Percentiles rank a stretch among this genome's conserved stretches.
Conservation (phyloP, 495 filamentous ascomycete species). For the Daldinia caldariorum region DNA sequence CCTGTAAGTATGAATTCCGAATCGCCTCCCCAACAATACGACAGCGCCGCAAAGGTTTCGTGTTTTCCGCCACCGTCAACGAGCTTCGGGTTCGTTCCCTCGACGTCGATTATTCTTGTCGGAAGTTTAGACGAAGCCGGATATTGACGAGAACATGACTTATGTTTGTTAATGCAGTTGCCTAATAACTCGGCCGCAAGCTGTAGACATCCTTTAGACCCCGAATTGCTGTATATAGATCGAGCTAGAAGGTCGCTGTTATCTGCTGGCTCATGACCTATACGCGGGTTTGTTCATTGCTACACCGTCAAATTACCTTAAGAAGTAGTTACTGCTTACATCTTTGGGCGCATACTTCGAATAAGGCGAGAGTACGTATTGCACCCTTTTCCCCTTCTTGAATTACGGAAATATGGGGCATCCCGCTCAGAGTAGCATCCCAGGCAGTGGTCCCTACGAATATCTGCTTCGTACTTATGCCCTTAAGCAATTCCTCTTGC, state of each 20-base stretch:
- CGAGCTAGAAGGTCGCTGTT: constrained; percentile 28
- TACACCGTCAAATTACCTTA: neutral
- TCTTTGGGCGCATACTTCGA: constrained; percentile 42
- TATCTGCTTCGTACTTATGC: constrained; percentile 23
- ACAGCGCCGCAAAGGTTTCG: constrained; percentile 23
- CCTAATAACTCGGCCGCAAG: constrained; percentile 29
- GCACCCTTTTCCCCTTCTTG: constrained; percentile 26
- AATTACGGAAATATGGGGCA: constrained; percentile 37
- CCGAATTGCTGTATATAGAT: constrained; percentile 36
- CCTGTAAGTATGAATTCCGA: constrained; percentile 1
- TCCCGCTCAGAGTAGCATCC: constrained; percentile 35
- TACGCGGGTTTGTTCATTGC: constrained; percentile 15
- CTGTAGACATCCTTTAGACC: constrained; percentile 31
- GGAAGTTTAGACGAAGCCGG: constrained; percentile 25
- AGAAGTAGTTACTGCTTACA: constrained; percentile 16
- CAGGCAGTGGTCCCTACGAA: constrained; percentile 36
- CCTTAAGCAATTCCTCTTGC: constrained; percentile 24
- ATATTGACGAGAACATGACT: constrained; percentile 26
- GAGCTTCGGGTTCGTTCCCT: constrained; percentile 29
- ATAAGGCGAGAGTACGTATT: constrained; percentile 28
- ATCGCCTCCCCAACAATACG: constrained; percentile 13
- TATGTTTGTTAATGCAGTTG: constrained; percentile 36
- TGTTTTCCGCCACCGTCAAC: constrained; percentile 27
- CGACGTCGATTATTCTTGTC: constrained; percentile 42
- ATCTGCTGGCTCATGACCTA: constrained; percentile 35